Base-by-base conservation (phyloP, 495 filamentous ascomycete genomes). In the Daldinia concentrica region DNA sequence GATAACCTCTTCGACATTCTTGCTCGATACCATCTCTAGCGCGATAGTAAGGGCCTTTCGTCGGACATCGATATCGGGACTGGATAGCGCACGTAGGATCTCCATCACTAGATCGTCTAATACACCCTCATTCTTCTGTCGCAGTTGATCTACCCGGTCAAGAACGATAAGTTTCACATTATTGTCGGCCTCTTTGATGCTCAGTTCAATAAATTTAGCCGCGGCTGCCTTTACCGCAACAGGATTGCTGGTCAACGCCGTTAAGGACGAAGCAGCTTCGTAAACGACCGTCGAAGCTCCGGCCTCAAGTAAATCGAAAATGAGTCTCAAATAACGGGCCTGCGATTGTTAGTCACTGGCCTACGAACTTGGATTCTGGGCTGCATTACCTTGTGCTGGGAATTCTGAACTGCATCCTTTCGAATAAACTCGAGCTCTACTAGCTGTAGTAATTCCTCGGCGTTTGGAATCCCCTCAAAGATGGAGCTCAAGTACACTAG, bases 141-240 rank as follows among this genome's bases (percentile, higher is more conserved):
- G 87, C 58, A 99, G 83, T 71, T 96, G 91, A 75, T 98, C 92
- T 30, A 99, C 95, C 41, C 94, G 92, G 71, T 98, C 96, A 45
- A 99, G 85, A 19, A 98, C 96, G 74, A 99, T 98, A 30, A 98
- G 90, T 82, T 98, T 99, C 64, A 99, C 96, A 76, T 99, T 99
- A 84, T 99, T 99, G 77, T 99, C 95, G 3, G 95, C 91, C 80
- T 98, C 95, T 80, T 94, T 95, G 76, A 99, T 98, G 69, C 91
- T 91, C 1, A 99, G 89, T 77, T 99, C 96, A 62, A 97, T 97
- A 79, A 98, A 95, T 78, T 99, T 99, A 55, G 86, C 86, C 4
- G 96, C 96, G 15, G 96, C 95, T 43, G 96, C 96, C 80, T 98
- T 99, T 51, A 99, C 95, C 41, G 95, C 96, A 41, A 98, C 95